Base-by-base conservation (phyloP, 768 basidiomycete species). In the Pleurotus sapidus region DNA sequence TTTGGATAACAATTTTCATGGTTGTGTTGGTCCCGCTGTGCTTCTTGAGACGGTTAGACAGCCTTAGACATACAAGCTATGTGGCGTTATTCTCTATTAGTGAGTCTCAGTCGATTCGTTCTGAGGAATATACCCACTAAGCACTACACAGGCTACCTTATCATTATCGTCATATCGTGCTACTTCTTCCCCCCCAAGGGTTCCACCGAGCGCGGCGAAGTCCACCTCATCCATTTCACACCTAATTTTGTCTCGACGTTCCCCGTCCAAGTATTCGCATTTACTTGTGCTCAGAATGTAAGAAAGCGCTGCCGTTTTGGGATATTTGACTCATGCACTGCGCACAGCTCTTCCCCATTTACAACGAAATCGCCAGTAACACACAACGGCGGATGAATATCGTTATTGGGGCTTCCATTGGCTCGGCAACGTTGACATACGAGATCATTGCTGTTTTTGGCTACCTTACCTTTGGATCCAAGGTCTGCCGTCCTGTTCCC, bases 261-360 rank as follows among this genome's bases (percentile, higher is more conserved):
- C 74, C 96, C 96, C 0, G 91, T 98, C 24, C 95, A 94, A 69
- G 88, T 95, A 14, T 95, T 95, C 72, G 90, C 91, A 3, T 94
- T 88, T 69, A 96, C 94, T 2, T 97, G 95, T 67, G 82, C 91
- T 12, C 94, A 96, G 78, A 96, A 96, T 67, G 94, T 95, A 68
- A 63, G 86, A 65, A 25, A 25, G 7, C 45, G 23, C 37, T 40
- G 17, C 23, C 24, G 53, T 57, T 40, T 61, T 57, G 23, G 45
- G 27, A 34, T 27, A 20, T 8, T 24, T 39, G 46, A 55, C 27
- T 43, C 38, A 48, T 8, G 25, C 45, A 34, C 37, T 17, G 30
- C 34, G 30, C 39, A 11, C 62, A 98, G 92, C 73, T 98, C 15
- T 97, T 98, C 72, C 92, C 94, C 1, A 86, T 97, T 53, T 96